These are phyloP conservation scores for Schizochytrium sp. DNA, from an alignment of 108 stramenopile species.

Conservation along the genomic window DNA sequence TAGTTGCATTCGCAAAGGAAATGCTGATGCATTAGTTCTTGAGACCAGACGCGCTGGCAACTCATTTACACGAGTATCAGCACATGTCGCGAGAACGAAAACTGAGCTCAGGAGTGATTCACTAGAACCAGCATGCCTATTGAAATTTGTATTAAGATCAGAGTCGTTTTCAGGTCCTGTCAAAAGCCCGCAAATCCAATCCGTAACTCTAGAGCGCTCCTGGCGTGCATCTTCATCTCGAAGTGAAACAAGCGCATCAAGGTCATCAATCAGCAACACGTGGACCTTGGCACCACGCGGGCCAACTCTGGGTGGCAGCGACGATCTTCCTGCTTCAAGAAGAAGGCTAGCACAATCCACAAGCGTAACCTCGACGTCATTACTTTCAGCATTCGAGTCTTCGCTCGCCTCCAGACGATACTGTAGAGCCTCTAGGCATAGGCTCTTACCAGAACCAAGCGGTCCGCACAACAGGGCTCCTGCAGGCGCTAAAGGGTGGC, in stretches of 20 bases:
- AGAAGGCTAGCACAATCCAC: background rate
- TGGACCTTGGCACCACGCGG: background rate
- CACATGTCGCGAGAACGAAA: constrained; percentile 24
- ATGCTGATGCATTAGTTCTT: background rate
- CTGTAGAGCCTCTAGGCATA: background rate
- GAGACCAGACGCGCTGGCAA: background rate
- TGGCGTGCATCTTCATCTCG: constrained; percentile 19
- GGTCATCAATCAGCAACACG: background rate
- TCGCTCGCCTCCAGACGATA: background rate
- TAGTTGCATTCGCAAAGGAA: background rate
- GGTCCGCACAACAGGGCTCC: constrained; percentile 22
- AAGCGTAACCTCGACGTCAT: background rate
- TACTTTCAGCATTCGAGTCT: background rate
- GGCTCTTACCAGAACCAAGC: background rate
- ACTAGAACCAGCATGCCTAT: too few relatives aligned
- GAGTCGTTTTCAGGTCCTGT: too few relatives aligned
- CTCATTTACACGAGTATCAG: background rate
- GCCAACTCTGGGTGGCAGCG: background rate
- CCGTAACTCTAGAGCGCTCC: background rate
- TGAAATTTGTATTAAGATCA: too few relatives aligned
- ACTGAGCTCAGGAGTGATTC: background rate
- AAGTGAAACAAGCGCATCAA: constrained; percentile 29
- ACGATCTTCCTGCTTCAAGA: constrained; percentile 37
- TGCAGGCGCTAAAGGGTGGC: background rate
- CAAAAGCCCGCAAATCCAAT: constrained; percentile 16